A percentile compares a stretch with the other conserved stretches of the same genome.
phyloP scores from a whole-genome alignment of 2,329 filamentous ascomycete genomes.

The Camillea tinctor region DNA sequence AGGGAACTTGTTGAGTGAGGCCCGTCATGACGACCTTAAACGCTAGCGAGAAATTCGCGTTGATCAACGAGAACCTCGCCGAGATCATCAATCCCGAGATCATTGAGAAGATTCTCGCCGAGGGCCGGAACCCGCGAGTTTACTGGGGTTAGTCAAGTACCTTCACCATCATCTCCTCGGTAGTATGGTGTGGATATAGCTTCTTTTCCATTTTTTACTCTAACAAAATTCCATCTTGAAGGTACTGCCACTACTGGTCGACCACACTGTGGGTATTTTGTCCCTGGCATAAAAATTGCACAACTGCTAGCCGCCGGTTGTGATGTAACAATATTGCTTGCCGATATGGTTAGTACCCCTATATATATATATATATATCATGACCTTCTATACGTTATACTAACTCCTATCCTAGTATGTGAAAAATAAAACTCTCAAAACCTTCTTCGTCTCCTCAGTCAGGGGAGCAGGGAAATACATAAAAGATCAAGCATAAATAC shows the following conservation, averaged over 20 bases:
- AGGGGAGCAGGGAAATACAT: background rate
- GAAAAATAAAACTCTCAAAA: background rate
- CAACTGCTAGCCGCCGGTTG: constrained; percentile 84
- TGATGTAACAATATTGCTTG: constrained; percentile 75
- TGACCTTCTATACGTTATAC: background rate
- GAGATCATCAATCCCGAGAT: constrained; percentile 85
- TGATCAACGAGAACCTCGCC: constrained; percentile 78
- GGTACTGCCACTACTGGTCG: constrained; percentile 73
- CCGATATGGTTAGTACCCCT: constrained; percentile 50
- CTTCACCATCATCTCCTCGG: background rate
- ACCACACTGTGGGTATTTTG: constrained; percentile 87
- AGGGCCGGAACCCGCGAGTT: constrained; percentile 71
- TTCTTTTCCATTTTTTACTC: background rate
- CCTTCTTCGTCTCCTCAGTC: background rate
- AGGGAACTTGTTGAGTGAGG: background rate
- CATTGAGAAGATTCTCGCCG: constrained; percentile 69
- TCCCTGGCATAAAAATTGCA: constrained; percentile 84
- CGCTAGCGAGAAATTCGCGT: constrained; percentile 62
- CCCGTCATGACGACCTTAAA: constrained; percentile 32
- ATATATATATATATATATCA: no score
- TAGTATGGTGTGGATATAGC: background rate
- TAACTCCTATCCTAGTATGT: background rate
- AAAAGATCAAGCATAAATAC: background rate
- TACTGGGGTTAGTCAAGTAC: constrained; percentile 67
- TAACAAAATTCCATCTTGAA: constrained; percentile 9